A percentile compares a stretch with the other conserved stretches of the same genome.
These are phyloP conservation scores for Metschnikowia sp. DNA, from an alignment of 805 yeast species.

Conservation along the genomic window DNA sequence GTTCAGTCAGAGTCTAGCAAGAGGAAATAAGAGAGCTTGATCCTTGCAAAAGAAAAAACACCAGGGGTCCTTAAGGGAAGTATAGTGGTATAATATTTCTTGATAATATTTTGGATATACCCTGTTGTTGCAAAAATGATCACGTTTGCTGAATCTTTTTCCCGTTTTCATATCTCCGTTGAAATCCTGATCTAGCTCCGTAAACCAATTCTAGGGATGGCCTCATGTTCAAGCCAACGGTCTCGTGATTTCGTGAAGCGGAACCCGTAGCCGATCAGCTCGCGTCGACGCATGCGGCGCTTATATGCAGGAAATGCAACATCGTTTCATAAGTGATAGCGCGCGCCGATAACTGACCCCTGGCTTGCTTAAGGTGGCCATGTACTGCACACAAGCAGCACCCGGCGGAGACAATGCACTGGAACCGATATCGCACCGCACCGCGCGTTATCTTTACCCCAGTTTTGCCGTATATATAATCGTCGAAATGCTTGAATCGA, in stretches of 20 bases:
- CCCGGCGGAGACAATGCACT: background rate
- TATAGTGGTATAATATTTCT: no score
- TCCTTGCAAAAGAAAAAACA: no score
- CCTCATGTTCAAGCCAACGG: no score
- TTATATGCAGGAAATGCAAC: slow-evolving; percentile 5
- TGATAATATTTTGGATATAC: no score
- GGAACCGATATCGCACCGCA: slow-evolving; percentile 1
- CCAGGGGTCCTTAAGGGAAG: no score
- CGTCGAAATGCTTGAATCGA: background rate
- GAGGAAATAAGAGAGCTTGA: no score
- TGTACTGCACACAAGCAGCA: background rate
- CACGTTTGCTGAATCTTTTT: no score
- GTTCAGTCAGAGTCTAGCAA: no score
- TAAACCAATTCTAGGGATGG: no score
- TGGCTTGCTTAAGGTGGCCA: background rate
- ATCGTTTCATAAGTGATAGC: background rate
- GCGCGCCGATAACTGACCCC: background rate
- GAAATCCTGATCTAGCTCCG: no score
- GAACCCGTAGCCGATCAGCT: background rate
- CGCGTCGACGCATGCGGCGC: background rate
- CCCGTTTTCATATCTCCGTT: no score
- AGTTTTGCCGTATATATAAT: background rate
- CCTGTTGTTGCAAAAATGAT: no score
- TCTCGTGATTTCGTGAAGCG: background rate
- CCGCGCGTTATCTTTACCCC: slow-evolving; percentile 4